phyloP scores from a whole-genome alignment of 257 asterid genomes.

The Parsonsia alboflavescens region DNA sequence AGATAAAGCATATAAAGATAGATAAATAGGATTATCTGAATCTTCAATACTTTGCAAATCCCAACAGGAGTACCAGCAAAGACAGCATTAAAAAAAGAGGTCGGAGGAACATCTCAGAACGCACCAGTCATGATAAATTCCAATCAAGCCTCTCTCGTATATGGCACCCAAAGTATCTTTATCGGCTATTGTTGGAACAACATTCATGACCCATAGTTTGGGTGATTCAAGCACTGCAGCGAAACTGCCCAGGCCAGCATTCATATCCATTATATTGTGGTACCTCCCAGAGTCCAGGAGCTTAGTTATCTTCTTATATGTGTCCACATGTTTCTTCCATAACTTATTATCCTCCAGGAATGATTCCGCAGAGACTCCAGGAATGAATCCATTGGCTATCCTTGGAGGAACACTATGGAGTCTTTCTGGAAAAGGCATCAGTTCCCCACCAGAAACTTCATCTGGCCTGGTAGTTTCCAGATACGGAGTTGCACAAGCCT shows the following conservation, averaged over 20 bases:
- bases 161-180: conserved; percentile 38
- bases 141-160: conserved; percentile 41
- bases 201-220: conserved; percentile 48
- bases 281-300: conserved; percentile 32
- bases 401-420: conserved; percentile 39
- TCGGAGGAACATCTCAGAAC: neutral
- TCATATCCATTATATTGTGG: conserved; percentile 48
- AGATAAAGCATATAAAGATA: neutral
- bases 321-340: conserved; percentile 35
- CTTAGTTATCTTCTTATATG: conserved; percentile 30
- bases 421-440: conserved; percentile 35
- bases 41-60: neutral
- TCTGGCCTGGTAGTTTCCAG: conserved; percentile 26
- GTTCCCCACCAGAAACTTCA: conserved; percentile 40
- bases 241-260: conserved; percentile 47
- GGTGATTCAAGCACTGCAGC: conserved; percentile 42
- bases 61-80: neutral
- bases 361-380: conserved; percentile 30
- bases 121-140: conserved; percentile 45
- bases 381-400: conserved; percentile 25
- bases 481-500: conserved; percentile 32
- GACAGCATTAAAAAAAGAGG: neutral
- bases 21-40: neutral
- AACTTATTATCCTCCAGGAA: conserved; percentile 30
- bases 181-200: conserved; percentile 37